Conservation (phyloP, 2,329 filamentous ascomycete species). For the Aspergillus novoparasiticus region DNA sequence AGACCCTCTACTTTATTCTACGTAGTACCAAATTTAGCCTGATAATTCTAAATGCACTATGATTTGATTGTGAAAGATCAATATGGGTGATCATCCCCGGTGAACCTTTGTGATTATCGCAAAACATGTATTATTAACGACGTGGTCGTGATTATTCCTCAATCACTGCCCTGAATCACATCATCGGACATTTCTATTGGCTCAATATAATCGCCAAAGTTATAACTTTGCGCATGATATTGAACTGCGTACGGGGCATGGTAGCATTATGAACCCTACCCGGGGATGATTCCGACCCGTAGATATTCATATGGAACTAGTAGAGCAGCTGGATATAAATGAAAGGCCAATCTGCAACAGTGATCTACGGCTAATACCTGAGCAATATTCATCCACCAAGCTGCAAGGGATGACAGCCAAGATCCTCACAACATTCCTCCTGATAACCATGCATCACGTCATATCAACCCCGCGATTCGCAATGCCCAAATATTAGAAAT, state of each 20-base stretch:
- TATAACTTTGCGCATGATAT: not conserved
- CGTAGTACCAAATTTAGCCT: not conserved
- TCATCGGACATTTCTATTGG: slow-evolving; percentile 5
- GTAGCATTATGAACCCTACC: not conserved
- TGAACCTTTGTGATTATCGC: not conserved
- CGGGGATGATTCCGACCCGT: not conserved
- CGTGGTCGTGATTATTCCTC: not conserved
- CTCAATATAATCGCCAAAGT: not conserved
- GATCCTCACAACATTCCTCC: not conserved
- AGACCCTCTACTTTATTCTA: not conserved
- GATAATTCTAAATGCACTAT: not conserved
- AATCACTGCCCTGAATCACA: slow-evolving; percentile 11
- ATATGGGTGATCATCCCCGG: not conserved
- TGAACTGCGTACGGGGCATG: not conserved
- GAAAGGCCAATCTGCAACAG: not conserved
- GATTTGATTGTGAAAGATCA: not conserved
- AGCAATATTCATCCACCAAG: not conserved
- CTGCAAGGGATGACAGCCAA: not conserved
- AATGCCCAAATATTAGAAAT: slow-evolving; percentile 19
- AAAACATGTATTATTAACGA: not conserved
- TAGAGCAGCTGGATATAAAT: not conserved
- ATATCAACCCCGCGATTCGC: slow-evolving; percentile 37
- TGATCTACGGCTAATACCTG: not conserved
- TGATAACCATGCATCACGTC: slow-evolving; percentile 28
- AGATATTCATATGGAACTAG: not conserved